Evolutionary conservation across 164 flowering plant species (phyloP), one percentile per base, ranked within the genome.

Genomic region (Magnolia kwangsiensis): DNA sequence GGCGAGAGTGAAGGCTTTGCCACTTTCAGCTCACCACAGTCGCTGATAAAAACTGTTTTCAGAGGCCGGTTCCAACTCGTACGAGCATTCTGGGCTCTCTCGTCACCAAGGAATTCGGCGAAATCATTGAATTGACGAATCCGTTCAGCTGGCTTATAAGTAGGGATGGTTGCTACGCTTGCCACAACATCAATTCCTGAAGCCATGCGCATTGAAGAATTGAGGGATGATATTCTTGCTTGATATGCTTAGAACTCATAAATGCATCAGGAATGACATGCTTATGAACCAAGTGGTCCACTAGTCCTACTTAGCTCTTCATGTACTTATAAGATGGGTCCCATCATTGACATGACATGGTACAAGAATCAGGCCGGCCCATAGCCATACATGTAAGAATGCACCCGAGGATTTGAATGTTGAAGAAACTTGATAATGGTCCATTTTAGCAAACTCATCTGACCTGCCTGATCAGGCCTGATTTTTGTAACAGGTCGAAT

Each of bases 151-250:
- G 99, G 98, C 73, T 82, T 88, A 88, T 89, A 93, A 7, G 96
- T 96, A 23, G 99, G 98, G 37, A 89, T 88, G 72, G 98, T 71
- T 73, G 97, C 95, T 83, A 96, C 89, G 20, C 86, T 72, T 19
- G 88, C 87, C 80, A 93, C 92, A 23, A 92, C 90, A 81, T 96
- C 99, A 85, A 96, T 65, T 18, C 99, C 99, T 96, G 91, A 55
- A 84, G 82, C 78, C 24, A 61, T 18, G 50, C 7, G 58, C 83
- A 75, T 72, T 61, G 27, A 78, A 69, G 0, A 8, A 64, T 19
- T 19, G n/a, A 77, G 21, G 69, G 16, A 11, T 55, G 61, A 55
- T 10, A 9, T 55, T 16, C 18, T 55, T 4, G 18, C 18, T 55
- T 37, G 7, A 37, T 37, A 37, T 37, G 45, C 45, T 37, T 37